These are phyloP conservation scores for Russula virescens DNA, from an alignment of 768 basidiomycete species.

Conservation along the genomic window DNA sequence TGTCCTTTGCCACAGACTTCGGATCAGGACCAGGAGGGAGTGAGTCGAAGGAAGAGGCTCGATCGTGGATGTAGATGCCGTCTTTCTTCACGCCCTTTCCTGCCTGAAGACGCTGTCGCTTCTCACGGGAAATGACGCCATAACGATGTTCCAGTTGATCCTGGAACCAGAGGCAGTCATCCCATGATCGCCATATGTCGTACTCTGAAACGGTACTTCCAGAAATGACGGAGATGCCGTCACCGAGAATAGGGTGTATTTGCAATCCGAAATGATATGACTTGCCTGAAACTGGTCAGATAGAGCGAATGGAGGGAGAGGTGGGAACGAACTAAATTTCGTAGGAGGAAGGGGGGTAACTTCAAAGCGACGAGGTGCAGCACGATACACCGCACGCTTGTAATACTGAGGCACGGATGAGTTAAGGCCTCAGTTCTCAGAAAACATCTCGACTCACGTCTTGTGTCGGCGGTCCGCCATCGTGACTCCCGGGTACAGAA, in stretches of 20 bases:
- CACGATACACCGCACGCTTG: slow-evolving; percentile 20
- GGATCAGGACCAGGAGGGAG: slow-evolving; percentile 81
- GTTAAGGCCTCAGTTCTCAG: background rate
- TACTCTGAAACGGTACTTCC: slow-evolving; percentile 43
- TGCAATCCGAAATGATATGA: slow-evolving; percentile 27
- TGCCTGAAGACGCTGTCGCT: slow-evolving; percentile 57
- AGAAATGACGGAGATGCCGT: slow-evolving; percentile 25
- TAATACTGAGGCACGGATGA: slow-evolving; percentile 26
- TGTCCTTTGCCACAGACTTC: slow-evolving; percentile 59
- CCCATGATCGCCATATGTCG: slow-evolving; percentile 76
- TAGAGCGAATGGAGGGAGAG: background rate
- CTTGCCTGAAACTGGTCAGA: slow-evolving; percentile 20
- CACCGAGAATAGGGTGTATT: slow-evolving; percentile 23
- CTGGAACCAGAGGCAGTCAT: slow-evolving; percentile 76
- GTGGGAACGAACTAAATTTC: slow-evolving; percentile 24
- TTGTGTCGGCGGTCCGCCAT: background rate
- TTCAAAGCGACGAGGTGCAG: slow-evolving; percentile 16
- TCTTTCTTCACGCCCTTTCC: slow-evolving; percentile 74
- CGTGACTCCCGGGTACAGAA: background rate
- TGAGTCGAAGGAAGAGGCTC: slow-evolving; percentile 80
- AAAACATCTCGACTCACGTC: slow-evolving; percentile 13
- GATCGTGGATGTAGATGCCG: slow-evolving; percentile 62
- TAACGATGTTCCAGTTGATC: slow-evolving; percentile 65
- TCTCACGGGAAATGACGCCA: slow-evolving; percentile 52
- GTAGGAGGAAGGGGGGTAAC: slow-evolving; percentile 15